Conservation (phyloP, 331 rosid genomes). For the Arachis monticola region DNA sequence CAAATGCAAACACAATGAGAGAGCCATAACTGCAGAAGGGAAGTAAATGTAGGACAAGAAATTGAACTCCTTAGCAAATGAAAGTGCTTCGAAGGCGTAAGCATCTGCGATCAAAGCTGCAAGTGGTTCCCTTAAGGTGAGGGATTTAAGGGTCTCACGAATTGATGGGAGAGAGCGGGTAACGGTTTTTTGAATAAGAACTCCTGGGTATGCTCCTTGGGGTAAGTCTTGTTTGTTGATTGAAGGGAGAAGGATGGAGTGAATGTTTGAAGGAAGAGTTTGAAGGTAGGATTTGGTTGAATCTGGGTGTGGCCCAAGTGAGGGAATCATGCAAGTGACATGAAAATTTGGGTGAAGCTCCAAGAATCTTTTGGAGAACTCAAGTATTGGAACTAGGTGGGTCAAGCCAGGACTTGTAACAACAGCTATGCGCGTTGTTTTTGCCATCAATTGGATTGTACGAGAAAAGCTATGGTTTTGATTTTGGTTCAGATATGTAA, state of each 20-base stretch:
- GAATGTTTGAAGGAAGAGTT: constrained; percentile 44
- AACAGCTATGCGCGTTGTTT: constrained; percentile 41
- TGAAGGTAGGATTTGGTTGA: constrained; percentile 45
- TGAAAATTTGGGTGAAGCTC: constrained; percentile 41
- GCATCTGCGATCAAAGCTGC: constrained; percentile 35
- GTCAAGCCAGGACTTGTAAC: constrained; percentile 53
- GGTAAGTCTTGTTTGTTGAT: constrained; percentile 36
- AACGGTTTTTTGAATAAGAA: constrained; percentile 33
- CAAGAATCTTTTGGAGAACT: constrained; percentile 46
- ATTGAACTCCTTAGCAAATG: constrained; percentile 44
- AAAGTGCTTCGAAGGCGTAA: constrained; percentile 38
- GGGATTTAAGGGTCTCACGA: constrained; percentile 32
- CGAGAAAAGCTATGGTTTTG: no score
- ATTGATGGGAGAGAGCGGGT: constrained; percentile 42
- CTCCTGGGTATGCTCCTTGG: neutral
- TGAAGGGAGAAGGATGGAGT: constrained; percentile 50
- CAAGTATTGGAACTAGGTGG: constrained; percentile 55
- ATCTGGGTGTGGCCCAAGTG: constrained; percentile 41
- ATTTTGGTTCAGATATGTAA: neutral
- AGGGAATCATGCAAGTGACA: constrained; percentile 52
- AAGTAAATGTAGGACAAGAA: constrained; percentile 37
- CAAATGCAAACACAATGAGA: constrained; percentile 21
- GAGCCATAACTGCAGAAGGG: constrained; percentile 21
- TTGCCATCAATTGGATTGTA: constrained; percentile 27
- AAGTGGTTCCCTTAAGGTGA: constrained; percentile 20